These are phyloP conservation scores for Aspergillus carbonarius DNA, from an alignment of 2,329 filamentous ascomycete genomes.

Conservation along the genomic window DNA sequence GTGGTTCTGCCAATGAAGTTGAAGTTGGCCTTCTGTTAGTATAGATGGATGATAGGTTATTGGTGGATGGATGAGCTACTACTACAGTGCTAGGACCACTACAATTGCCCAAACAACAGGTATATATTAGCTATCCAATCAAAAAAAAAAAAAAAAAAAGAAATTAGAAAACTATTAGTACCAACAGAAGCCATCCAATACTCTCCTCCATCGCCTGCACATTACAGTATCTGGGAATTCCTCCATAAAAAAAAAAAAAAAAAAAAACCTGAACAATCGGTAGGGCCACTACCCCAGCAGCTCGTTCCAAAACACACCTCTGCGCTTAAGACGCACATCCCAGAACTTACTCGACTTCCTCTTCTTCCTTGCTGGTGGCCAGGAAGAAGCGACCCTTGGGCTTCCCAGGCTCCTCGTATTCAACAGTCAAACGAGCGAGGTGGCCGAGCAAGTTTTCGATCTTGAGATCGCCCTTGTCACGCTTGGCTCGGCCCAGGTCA, in stretches of 20 bases:
- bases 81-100: too few relatives aligned
- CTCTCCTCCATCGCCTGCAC: not conserved
- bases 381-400: conserved; percentile 45
- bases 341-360: conserved; percentile 39
- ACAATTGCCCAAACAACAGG: not conserved
- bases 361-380: conserved; percentile 45
- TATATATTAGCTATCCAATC: conserved; percentile 26
- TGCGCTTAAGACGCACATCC: not conserved
- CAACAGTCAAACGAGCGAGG: conserved; percentile 49
- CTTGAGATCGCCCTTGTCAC: conserved; percentile 49
- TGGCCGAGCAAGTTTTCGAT: conserved; percentile 53
- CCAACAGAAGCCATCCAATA: not conserved
- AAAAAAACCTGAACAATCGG: too few relatives aligned
- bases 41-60: too few relatives aligned
- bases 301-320: not conserved
- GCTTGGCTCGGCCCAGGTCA: conserved; percentile 49
- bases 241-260: not conserved
- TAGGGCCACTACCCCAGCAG: not conserved
- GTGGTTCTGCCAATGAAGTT: too few relatives aligned
- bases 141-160: too few relatives aligned
- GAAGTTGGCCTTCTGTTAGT: too few relatives aligned
- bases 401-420: conserved; percentile 50
- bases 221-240: not conserved
- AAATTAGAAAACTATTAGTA: not conserved
- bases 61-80: too few relatives aligned